These are phyloP conservation scores for Nadsonia fulvescens DNA, from an alignment of 805 yeast genomes.

Conservation along the genomic window DNA sequence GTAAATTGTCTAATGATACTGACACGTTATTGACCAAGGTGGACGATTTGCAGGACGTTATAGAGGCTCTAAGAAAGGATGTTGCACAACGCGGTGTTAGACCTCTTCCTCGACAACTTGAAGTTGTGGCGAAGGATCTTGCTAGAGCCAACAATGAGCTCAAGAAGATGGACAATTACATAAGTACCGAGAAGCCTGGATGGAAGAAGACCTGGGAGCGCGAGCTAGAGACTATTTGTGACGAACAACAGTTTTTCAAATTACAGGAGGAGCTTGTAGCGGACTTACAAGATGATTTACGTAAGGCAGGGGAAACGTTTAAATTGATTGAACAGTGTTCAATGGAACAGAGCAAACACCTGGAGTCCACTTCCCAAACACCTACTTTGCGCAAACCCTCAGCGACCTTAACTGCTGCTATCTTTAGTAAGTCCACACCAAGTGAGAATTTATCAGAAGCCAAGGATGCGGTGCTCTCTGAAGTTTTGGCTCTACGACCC, in stretches of 20 bases:
- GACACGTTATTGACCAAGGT: conserved; percentile 59
- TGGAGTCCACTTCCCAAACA: conserved; percentile 31
- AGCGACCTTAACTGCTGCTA: no score
- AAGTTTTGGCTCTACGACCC: conserved; percentile 64
- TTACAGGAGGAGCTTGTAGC: conserved; percentile 72
- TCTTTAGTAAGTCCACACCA: conserved; percentile 20
- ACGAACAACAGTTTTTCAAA: conserved; percentile 83
- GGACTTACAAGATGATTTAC: conserved; percentile 67
- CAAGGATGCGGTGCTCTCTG: conserved; percentile 55
- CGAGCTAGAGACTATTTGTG: conserved; percentile 76
- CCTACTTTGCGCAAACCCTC: no score
- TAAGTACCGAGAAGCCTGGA: conserved; percentile 52
- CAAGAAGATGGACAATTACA: conserved; percentile 36
- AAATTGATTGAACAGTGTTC: conserved; percentile 66
- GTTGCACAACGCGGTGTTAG: conserved; percentile 83
- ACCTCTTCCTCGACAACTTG: conserved; percentile 58
- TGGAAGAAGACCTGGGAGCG: conserved; percentile 90
- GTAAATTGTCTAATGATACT: conserved; percentile 55
- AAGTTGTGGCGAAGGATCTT: conserved; percentile 47
- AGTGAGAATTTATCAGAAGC: conserved; percentile 14
- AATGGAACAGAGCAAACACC: conserved; percentile 57
- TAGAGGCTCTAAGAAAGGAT: conserved; percentile 77
- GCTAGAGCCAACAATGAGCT: conserved; percentile 36
- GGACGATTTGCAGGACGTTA: conserved; percentile 81
- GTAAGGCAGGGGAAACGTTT: conserved; percentile 66